A percentile compares a stretch with the other conserved stretches of the same genome.
Evolutionary conservation across 108 stramenopile genomes (phyloP).

Genomic region (Pseudonitzschia multistriata): DNA sequence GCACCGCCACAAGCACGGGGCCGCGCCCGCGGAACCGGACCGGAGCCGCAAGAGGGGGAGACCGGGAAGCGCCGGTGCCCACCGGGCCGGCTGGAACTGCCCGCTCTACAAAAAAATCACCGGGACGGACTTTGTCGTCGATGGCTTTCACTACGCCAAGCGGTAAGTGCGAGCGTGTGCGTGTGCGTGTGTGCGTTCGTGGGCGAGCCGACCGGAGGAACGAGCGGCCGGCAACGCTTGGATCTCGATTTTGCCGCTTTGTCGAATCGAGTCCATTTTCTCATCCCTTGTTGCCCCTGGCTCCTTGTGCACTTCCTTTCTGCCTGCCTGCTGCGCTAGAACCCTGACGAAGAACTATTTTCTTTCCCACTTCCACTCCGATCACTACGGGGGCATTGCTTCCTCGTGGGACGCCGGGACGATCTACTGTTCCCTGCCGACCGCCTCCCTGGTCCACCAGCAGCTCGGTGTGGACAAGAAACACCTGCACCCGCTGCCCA

Average conservation of each 20-base stretch:
- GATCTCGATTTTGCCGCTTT: too few relatives aligned
- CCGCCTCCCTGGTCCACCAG: conserved; percentile 53
- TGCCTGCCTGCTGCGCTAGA: conserved; percentile 18
- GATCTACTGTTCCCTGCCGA: conserved; percentile 70
- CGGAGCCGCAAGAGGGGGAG: conserved; percentile 5
- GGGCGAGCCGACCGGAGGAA: too few relatives aligned
- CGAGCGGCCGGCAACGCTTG: too few relatives aligned
- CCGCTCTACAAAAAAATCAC: conserved; percentile 76
- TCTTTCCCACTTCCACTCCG: conserved; percentile 70
- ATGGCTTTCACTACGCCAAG: conserved; percentile 63
- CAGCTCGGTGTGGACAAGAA: conserved; percentile 53
- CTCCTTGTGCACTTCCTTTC: conserved; percentile 13
- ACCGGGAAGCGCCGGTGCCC: not conserved
- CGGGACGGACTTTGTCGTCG: conserved; percentile 80
- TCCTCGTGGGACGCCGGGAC: conserved; percentile 69
- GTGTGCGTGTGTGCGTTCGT: too few relatives aligned
- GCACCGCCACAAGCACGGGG: too few relatives aligned
- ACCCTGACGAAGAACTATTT: conserved; percentile 79
- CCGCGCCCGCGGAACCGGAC: too few relatives aligned
- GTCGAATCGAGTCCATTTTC: too few relatives aligned
- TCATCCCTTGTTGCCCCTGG: not conserved
- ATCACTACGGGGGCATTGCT: conserved; percentile 68
- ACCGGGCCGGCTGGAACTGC: conserved; percentile 34
- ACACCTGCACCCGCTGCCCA: conserved; percentile 67
- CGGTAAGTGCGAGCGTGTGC: conserved; percentile 19